Conservation (phyloP, 441 rosid species). For the Rhodomyrtus psidioides region DNA sequence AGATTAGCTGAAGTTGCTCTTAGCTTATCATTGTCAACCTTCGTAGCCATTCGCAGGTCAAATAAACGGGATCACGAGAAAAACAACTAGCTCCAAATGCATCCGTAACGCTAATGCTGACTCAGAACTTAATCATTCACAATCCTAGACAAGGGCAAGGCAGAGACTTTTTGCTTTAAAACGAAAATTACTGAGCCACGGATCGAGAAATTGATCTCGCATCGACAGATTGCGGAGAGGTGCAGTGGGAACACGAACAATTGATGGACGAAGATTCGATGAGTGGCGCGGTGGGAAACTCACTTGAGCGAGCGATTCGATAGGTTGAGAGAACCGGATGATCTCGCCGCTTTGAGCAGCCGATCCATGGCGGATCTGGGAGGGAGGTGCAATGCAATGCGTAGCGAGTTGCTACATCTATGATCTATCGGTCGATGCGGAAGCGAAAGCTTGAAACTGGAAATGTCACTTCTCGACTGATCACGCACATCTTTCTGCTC, state of each 20-base stretch:
- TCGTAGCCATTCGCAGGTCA: not conserved
- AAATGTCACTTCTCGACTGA: not conserved
- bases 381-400: not conserved
- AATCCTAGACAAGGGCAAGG: not conserved
- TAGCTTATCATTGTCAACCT: not conserved
- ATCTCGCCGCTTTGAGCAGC: constrained; percentile 67
- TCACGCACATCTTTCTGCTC: not conserved
- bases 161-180: no score
- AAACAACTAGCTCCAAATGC: not conserved
- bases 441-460: not conserved
- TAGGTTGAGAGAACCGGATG: constrained; percentile 86
- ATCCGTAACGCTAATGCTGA: not conserved
- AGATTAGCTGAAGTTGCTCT: not conserved
- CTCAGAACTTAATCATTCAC: not conserved
- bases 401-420: not conserved
- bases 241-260: not conserved
- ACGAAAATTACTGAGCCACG: not conserved
- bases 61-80: not conserved
- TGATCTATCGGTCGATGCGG: not conserved
- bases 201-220: not conserved
- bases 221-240: not conserved
- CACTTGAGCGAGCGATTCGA: constrained; percentile 88
- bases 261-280: not conserved
- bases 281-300: not conserved
- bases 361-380: constrained; percentile 52